Conservation (phyloP, 352 stramenopile species). For the Phytophthora hybrid region DNA sequence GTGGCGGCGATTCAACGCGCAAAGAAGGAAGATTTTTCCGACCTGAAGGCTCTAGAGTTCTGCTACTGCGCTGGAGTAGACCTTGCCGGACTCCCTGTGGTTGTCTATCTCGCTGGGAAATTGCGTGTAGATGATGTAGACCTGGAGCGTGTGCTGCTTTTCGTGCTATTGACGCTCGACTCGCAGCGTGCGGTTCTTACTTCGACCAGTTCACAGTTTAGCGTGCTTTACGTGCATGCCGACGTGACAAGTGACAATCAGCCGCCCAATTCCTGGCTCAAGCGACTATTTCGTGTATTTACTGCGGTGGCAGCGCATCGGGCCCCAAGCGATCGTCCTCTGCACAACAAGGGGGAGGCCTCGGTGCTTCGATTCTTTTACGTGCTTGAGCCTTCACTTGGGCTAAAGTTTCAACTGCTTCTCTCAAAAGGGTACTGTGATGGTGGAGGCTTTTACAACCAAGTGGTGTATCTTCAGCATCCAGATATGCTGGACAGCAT, state of each 20-base stretch:
- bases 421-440: constrained; percentile 72
- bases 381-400: constrained; percentile 76
- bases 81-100: constrained; percentile 66
- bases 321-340: constrained; percentile 21
- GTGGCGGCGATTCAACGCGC: constrained; percentile 53
- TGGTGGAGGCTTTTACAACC: constrained; percentile 70
- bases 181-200: constrained; percentile 41
- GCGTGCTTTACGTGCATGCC: constrained; percentile 73
- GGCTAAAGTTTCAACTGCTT: constrained; percentile 78
- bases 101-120: constrained; percentile 76
- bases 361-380: constrained; percentile 82
- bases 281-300: constrained; percentile 71
- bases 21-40: constrained; percentile 61
- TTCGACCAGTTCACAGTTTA: constrained; percentile 59
- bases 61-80: constrained; percentile 79
- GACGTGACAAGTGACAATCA: constrained; percentile 60
- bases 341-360: constrained; percentile 36
- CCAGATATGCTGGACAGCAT: constrained; percentile 63
- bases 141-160: constrained; percentile 78
- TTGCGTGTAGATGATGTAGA: constrained; percentile 55
- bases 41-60: constrained; percentile 63
- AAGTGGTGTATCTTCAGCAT: constrained; percentile 75
- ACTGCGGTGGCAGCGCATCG: constrained; percentile 38
- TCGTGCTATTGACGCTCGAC: constrained; percentile 75
- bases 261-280: constrained; percentile 69